These are phyloP conservation scores for Centrapalus pauciflorus DNA, from an alignment of 129 eudicot genomes.

Conservation along the genomic window DNA sequence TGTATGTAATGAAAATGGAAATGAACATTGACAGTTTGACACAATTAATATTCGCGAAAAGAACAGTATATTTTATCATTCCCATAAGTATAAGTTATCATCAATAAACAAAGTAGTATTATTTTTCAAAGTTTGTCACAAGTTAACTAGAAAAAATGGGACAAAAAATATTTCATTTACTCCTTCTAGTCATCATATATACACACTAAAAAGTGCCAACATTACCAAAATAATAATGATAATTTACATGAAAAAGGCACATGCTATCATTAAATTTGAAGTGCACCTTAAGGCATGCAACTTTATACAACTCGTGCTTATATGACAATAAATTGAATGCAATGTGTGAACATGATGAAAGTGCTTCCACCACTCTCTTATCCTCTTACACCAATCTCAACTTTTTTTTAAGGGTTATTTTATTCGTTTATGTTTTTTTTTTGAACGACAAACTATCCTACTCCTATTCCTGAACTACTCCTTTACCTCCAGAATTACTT, in stretches of 20 bases:
- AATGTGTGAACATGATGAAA: no score
- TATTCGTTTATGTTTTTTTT: no score
- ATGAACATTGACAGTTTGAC: background rate
- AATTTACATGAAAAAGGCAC: slow-evolving; percentile 22
- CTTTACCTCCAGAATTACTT: no score
- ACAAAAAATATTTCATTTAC: slow-evolving; percentile 2
- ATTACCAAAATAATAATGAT: slow-evolving; percentile 23
- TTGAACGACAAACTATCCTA: no score
- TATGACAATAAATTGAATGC: slow-evolving; percentile 13
- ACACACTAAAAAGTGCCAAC: background rate
- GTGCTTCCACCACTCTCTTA: no score
- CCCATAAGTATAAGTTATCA: background rate
- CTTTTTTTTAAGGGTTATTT: no score
- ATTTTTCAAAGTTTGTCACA: background rate
- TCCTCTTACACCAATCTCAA: no score
- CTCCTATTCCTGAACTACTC: no score
- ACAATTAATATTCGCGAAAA: no score
- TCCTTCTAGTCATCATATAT: slow-evolving; percentile 8
- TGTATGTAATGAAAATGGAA: background rate
- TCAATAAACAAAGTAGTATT: no score
- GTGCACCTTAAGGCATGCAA: slow-evolving; percentile 31
- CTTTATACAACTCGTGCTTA: slow-evolving; percentile 24
- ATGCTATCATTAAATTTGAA: slow-evolving; percentile 34
- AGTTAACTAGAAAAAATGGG: slow-evolving; percentile 2
- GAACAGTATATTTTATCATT: background rate